Conservation (phyloP, 306 rosid species). For the Quercus bicolor region DNA sequence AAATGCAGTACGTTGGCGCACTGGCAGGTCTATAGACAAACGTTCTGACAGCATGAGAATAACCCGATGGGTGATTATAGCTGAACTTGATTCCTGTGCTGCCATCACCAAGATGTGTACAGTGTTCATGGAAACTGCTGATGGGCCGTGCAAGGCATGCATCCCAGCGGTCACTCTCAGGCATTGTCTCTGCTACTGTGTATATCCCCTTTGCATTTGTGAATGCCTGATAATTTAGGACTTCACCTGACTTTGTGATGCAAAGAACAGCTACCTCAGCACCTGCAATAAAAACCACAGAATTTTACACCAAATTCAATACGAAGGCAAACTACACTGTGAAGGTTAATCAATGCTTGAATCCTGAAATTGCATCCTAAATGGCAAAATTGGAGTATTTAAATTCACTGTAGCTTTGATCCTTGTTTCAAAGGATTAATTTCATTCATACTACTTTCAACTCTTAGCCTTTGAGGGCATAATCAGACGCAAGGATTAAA, state of each 20-base stretch:
- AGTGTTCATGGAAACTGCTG: constrained; percentile 82
- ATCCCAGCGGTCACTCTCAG: constrained; percentile 92
- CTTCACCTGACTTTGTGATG: constrained; percentile 87
- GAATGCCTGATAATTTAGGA: constrained; percentile 90
- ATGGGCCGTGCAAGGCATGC: constrained; percentile 94
- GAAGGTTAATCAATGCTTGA: not conserved
- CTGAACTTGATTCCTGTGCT: constrained; percentile 79
- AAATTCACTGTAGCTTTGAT: not conserved
- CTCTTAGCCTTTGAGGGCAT: not conserved
- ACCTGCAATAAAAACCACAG: constrained; percentile 38
- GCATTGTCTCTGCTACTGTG: constrained; percentile 92
- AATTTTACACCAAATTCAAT: not conserved
- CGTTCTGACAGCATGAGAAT: constrained; percentile 67
- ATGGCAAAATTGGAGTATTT: constrained; percentile 1
- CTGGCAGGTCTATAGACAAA: constrained; percentile 61
- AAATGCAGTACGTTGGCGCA: constrained; percentile 71
- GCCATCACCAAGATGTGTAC: constrained; percentile 64
- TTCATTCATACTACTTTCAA: not conserved
- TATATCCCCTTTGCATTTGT: constrained; percentile 70
- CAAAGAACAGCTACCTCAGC: constrained; percentile 97
- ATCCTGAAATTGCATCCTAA: constrained; percentile 1
- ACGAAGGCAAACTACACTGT: not conserved
- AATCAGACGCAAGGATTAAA: not conserved
- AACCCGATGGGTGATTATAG: constrained; percentile 77
- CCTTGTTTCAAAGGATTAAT: not conserved